Base-by-base conservation (phyloP, 345 rosid genomes). In the Cochlearia excelsa region DNA sequence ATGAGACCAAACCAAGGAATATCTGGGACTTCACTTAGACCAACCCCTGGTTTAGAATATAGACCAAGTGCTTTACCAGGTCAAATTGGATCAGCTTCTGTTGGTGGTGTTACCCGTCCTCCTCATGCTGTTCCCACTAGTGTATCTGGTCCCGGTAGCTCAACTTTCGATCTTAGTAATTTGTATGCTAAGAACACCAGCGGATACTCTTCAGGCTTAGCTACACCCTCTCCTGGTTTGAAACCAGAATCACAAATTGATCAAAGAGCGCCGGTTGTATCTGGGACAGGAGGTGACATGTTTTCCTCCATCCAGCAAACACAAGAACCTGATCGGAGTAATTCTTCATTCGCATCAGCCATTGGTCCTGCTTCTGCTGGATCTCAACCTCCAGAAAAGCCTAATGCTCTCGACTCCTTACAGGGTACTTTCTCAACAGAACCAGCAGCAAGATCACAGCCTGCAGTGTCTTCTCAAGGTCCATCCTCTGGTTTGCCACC, bases 231-330 rank as follows among this genome's bases (percentile, higher is more conserved):
- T 30, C 74, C 75, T 61, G 63, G 77, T 50, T 33, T 70, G 31
- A 81, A 62, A 57, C 77, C 75, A 16, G 90, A 60, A 50, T 34
- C 79, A 69, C 73, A 67, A 46, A 61, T 67, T 67, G 80, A 73
- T 79, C 70, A 89, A 39, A 88, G 71, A 63, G 72, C 81, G 39
- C 56, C 56, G 42, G 85, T 57, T 67, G 71, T 69, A 62, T 78
- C 95, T 75, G 96, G 92, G 59, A 85, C 76, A 82, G 90, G 87
- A 57, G 78, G 72, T 54, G 86, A 77, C 60, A 61, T 79, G 56
- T 80, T 81, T 77, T 83, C 95, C 68, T 48, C 83, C 7, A 54
- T 78, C 73, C 68, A 75, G 43, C 63, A 58, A 47, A 83, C 72
- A 59, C 82, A 76, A 74, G 86, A 79, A 65, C 67, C 83, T 68